Conservation (phyloP, 2,329 filamentous ascomycete species). For the Fonsecaea pedrosoi region DNA sequence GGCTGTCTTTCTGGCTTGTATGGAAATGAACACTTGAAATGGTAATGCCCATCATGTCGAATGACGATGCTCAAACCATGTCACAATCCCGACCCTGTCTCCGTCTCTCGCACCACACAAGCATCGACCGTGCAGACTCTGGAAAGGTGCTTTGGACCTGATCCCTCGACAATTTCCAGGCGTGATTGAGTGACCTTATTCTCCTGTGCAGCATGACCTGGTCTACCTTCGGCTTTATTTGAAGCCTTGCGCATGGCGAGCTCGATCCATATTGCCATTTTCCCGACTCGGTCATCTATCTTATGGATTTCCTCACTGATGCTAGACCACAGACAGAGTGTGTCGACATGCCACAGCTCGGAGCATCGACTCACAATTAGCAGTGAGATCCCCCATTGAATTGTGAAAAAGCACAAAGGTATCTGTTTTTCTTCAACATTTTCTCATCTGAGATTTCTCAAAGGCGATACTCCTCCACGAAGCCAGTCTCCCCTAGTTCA, state of each 20-base stretch:
- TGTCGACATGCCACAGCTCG: background rate
- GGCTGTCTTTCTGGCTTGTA: background rate
- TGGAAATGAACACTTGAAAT: background rate
- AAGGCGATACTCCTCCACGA: background rate
- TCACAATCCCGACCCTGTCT: background rate
- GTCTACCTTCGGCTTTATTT: too few relatives aligned
- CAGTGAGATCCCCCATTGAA: background rate
- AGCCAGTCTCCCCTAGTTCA: background rate
- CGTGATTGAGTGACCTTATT: background rate
- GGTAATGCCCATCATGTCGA: background rate
- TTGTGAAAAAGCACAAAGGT: background rate
- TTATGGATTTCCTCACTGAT: background rate
- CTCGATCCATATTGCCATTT: background rate
- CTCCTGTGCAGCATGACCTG: background rate
- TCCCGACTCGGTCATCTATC: background rate
- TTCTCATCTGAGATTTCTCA: background rate
- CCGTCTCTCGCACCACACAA: background rate
- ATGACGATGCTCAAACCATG: background rate
- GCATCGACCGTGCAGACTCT: background rate
- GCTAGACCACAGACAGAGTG: background rate
- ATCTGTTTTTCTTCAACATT: background rate
- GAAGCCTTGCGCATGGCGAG: background rate
- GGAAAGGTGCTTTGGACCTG: background rate
- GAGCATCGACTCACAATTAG: background rate
- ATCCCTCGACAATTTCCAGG: background rate